Base-by-base conservation (phyloP, 2,329 filamentous ascomycete genomes). In the Pestalotiopsis fici region DNA sequence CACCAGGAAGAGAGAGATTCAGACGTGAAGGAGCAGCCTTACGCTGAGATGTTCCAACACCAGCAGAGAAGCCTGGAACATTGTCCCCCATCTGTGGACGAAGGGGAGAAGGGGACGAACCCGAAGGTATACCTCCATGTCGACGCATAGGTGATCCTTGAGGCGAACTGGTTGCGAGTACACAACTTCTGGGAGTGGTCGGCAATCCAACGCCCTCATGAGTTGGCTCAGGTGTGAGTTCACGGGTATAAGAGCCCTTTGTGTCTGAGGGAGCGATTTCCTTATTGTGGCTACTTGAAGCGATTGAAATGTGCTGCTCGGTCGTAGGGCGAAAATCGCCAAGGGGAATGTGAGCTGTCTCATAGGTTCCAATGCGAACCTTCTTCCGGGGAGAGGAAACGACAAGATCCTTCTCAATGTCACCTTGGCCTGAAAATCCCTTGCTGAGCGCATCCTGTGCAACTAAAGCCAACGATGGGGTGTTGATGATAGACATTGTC, bases 61-160 rank as follows among this genome's bases (percentile, higher is more conserved):
- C 27, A 15, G 28, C 21, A 27, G 63, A 65, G 54, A 65, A 65
- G 63, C 7, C 28, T 25, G 62, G 62, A 43, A 64, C 31, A 15
- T 63, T 12, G 11, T 18, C 15, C 13, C 21, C 60, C n/a, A 63
- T 12, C 18, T 43, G 31, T n/a, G 18, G 60, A 12, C 35, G 60
- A 15, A 63, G 23, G 2, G 31, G n/a, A 25, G 60, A 23, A 12
- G 60, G 60, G 11, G 60, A 47, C 4, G 55, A 5, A 9, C 23
- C 55, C 27, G 55, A 57, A 7, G 55, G 55, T 15, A 15, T 57
- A 15, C 55, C 55, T 13, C n/a, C 23, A 25, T 23, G 55, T 57
- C 55, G 21, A 23, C 23, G 55, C 55, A 57, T 57, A 21, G 55
- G 55, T 21, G 23, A 57, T 21, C 47, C 47, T 18, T 54, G 47